Evolutionary conservation across 2,329 filamentous ascomycete species (phyloP).

Genomic region (Lachnellula cervina): DNA sequence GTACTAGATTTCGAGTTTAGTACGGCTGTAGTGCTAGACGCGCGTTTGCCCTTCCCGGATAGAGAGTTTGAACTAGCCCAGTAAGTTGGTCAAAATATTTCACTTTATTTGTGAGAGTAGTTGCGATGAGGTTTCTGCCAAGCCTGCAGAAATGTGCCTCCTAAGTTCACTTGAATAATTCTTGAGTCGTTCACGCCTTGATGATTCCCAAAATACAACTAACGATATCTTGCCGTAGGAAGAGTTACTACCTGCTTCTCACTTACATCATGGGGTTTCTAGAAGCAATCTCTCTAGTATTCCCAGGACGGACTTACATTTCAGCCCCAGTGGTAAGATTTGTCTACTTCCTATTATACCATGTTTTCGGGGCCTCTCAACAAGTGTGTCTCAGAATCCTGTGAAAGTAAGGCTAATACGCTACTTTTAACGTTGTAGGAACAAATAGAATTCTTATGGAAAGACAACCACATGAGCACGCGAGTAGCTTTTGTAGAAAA

Average conservation of each 20-base stretch:
- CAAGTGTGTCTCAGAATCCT: no score
- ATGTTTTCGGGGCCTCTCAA: no score
- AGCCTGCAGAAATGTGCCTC: no score
- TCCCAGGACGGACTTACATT: constrained; percentile 15
- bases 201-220: neutral
- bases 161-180: no score
- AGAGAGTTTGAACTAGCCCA: constrained; percentile 13
- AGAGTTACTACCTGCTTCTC: constrained; percentile 17
- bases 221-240: neutral
- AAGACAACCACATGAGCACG: constrained; percentile 12
- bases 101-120: neutral
- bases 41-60: constrained; percentile 8
- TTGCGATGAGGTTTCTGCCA: no score
- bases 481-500: constrained; percentile 19
- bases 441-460: constrained; percentile 13
- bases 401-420: no score
- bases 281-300: constrained; percentile 11
- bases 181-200: no score
- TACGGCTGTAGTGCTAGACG: constrained; percentile 8
- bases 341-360: no score
- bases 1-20: constrained; percentile 15
- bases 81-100: neutral
- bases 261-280: constrained; percentile 20
- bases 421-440: neutral
- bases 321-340: constrained; percentile 3